A percentile compares a stretch with the other conserved stretches of the same genome.
Conservation (phyloP, 139 green algal species). For the Eudorina sp. region DNA sequence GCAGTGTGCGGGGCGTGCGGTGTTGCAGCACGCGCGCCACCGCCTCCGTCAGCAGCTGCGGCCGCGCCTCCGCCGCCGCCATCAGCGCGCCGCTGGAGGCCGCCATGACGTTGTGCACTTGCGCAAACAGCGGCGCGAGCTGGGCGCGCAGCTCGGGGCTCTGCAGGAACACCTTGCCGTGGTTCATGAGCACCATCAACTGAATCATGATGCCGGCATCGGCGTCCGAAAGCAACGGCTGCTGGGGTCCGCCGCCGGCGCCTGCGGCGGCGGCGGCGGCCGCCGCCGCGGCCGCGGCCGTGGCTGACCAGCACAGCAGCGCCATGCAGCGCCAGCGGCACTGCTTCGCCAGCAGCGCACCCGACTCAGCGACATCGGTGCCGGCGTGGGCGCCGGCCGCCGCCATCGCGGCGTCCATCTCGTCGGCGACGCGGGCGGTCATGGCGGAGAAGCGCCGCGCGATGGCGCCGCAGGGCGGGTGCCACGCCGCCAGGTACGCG, state of each 20-base stretch:
- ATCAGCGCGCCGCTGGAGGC: background rate
- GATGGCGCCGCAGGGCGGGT: background rate
- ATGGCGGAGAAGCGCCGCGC: constrained; percentile 63
- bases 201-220: constrained; percentile 39
- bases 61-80: background rate
- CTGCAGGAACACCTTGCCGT: constrained; percentile 53
- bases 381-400: no score
- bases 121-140: constrained; percentile 39
- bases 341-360: constrained; percentile 51
- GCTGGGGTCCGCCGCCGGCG: background rate
- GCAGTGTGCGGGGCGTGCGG: no score
- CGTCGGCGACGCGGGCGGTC: constrained; percentile 51
- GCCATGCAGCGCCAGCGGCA: constrained; percentile 35
- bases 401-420: background rate
- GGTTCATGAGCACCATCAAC: constrained; percentile 53
- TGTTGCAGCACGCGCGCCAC: background rate
- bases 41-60: background rate
- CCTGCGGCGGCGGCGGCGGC: no score
- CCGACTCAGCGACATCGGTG: background rate
- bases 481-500: constrained; percentile 56
- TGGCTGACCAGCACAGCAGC: constrained; percentile 55
- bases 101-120: constrained; percentile 48
- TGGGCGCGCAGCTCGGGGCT: background rate
- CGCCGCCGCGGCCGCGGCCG: no score
- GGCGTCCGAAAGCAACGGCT: background rate